A percentile compares a stretch with the other conserved stretches of the same genome.
Conservation (phyloP, 2,329 filamentous ascomycete genomes). For the Penicillium oxalicum region DNA sequence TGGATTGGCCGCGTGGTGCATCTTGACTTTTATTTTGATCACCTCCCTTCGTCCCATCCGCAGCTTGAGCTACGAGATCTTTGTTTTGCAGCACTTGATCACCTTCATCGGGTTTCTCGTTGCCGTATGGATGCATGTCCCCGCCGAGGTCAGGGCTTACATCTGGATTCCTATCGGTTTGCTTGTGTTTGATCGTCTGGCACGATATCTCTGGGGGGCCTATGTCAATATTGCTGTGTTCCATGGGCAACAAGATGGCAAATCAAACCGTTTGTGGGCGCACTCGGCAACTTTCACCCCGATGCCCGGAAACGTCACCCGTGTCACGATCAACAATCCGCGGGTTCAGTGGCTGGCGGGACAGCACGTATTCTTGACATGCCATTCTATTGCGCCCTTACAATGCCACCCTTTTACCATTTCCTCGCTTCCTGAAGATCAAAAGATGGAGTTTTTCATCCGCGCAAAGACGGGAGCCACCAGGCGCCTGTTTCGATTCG, state of each 20-base stretch:
- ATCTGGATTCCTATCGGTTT: constrained; percentile 46
- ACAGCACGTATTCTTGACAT: constrained; percentile 58
- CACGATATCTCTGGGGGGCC: constrained; percentile 31
- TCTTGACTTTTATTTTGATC: constrained; percentile 48
- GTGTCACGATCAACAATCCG: constrained; percentile 51
- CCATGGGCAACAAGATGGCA: constrained; percentile 20
- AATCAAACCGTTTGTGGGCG: constrained; percentile 27
- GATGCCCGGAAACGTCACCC: constrained; percentile 51
- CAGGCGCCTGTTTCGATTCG: constrained; percentile 46
- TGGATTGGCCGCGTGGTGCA: constrained; percentile 49
- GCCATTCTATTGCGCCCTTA: constrained; percentile 51
- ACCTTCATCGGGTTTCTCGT: constrained; percentile 46
- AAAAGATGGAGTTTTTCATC: constrained; percentile 52
- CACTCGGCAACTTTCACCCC: constrained; percentile 44
- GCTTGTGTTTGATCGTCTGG: constrained; percentile 42
- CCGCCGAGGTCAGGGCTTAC: constrained; percentile 38
- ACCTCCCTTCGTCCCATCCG: constrained; percentile 48
- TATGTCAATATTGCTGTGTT: constrained; percentile 41
- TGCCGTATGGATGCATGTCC: constrained; percentile 46
- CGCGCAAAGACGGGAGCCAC: constrained; percentile 52
- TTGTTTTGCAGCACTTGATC: constrained; percentile 50
- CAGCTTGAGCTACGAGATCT: constrained; percentile 48
- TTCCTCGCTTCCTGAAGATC: constrained; percentile 50
- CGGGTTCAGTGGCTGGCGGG: constrained; percentile 56
- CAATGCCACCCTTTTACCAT: constrained; percentile 63